phyloP scores from a whole-genome alignment of 148 eudicot species.

The Silene uniflora region DNA sequence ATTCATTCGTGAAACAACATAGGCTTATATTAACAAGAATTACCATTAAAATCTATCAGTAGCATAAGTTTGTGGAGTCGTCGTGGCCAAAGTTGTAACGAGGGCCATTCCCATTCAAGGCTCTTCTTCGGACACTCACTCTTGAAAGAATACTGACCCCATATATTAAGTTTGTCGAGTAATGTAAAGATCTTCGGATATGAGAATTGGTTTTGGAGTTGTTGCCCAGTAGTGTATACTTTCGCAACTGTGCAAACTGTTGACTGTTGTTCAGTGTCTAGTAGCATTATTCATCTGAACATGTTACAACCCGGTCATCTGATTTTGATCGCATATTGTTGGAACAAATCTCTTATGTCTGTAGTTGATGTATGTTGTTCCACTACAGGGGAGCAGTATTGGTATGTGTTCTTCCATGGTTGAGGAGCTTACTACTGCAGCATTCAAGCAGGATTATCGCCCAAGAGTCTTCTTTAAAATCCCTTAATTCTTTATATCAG shows the following conservation, averaged over 20 bases:
- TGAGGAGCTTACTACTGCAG: conserved; percentile 81
- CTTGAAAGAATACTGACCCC: not conserved
- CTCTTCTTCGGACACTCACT: not conserved
- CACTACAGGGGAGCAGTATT: conserved; percentile 74
- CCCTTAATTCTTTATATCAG: conserved; percentile 49
- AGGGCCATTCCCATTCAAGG: not conserved
- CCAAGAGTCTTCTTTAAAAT: conserved; percentile 74
- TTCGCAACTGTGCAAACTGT: not conserved
- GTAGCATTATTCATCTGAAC: not conserved
- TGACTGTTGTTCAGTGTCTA: not conserved
- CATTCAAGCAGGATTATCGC: conserved; percentile 82
- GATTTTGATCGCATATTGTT: not conserved
- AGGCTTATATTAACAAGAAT: not conserved
- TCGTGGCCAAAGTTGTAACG: not conserved
- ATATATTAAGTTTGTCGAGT: not conserved
- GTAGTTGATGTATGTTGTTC: not conserved
- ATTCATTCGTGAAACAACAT: too few species aligned
- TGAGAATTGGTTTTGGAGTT: not conserved
- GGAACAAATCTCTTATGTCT: not conserved
- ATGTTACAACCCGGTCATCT: not conserved
- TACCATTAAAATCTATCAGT: not conserved
- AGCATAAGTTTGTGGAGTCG: not conserved
- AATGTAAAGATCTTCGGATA: not conserved
- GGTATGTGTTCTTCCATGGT: conserved; percentile 86
- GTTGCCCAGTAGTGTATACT: not conserved